Conservation (phyloP, 23 red algal species). For the Cyanidiococcus yangmingshanensis region DNA sequence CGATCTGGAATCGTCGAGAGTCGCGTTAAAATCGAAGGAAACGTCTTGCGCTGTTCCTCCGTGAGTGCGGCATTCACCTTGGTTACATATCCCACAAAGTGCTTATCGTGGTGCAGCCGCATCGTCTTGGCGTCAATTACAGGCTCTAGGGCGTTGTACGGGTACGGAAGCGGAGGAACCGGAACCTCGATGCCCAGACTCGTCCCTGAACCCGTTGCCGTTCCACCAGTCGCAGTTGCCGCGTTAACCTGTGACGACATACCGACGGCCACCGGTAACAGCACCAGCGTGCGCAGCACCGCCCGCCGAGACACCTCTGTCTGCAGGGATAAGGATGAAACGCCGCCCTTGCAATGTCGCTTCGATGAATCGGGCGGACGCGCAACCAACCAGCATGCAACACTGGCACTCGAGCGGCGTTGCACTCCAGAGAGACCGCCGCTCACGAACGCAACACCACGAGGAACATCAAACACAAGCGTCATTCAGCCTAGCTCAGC, state of each 20-base stretch:
- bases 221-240: neutral
- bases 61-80: conserved; percentile 21
- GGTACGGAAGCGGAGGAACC: conserved; percentile 25
- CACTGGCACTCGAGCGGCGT: too few relatives aligned
- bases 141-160: conserved; percentile 33
- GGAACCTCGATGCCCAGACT: conserved; percentile 5
- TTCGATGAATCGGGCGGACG: too few relatives aligned
- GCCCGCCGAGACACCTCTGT: neutral
- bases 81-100: conserved; percentile 18
- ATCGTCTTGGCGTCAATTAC: conserved; percentile 37
- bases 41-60: neutral
- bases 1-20: conserved; percentile 12
- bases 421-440: too few relatives aligned
- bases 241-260: neutral
- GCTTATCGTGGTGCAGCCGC: conserved; percentile 39
- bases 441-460: too few relatives aligned
- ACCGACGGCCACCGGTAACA: neutral
- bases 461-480: too few relatives aligned
- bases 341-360: too few relatives aligned
- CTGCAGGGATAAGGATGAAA: too few relatives aligned
- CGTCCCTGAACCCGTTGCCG: neutral
- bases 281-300: neutral
- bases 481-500: too few relatives aligned
- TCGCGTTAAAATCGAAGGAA: neutral
- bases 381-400: too few relatives aligned